Conservation (phyloP, 257 asterid genomes). For the Scutellaria baicalensis region DNA sequence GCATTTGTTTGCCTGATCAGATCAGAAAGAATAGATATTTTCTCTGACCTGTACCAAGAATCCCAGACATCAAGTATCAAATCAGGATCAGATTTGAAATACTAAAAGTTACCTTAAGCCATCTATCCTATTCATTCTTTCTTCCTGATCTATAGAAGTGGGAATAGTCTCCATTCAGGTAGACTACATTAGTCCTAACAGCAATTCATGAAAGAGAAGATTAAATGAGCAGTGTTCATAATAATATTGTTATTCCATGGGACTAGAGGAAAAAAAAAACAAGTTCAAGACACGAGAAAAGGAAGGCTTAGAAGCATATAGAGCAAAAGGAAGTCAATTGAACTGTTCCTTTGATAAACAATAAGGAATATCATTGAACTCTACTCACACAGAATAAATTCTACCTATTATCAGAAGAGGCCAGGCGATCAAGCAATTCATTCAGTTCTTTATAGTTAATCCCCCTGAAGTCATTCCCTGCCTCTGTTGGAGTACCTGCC, state of each 20-base stretch:
- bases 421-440: conserved; percentile 79
- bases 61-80: conserved; percentile 14
- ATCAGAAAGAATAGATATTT: conserved; percentile 62
- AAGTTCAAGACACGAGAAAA: conserved; percentile 2
- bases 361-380: background rate
- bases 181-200: background rate
- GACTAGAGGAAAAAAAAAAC: background rate
- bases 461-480: conserved; percentile 84
- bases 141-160: conserved; percentile 1
- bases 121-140: background rate
- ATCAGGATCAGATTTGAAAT: conserved; percentile 6
- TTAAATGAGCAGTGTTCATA: background rate
- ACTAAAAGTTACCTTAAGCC: background rate
- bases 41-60: conserved; percentile 56
- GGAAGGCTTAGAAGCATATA: background rate
- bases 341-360: background rate
- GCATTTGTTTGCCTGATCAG: conserved; percentile 85
- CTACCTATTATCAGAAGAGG: conserved; percentile 76
- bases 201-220: background rate
- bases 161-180: background rate
- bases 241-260: background rate
- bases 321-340: conserved; percentile 1
- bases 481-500: conserved; percentile 73
- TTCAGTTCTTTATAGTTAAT: conserved; percentile 63
- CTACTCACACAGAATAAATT: background rate